A percentile compares a stretch with the other conserved stretches of the same genome.
Conservation (phyloP, 78 protist genomes). For the Emiliania huxleyi region DNA sequence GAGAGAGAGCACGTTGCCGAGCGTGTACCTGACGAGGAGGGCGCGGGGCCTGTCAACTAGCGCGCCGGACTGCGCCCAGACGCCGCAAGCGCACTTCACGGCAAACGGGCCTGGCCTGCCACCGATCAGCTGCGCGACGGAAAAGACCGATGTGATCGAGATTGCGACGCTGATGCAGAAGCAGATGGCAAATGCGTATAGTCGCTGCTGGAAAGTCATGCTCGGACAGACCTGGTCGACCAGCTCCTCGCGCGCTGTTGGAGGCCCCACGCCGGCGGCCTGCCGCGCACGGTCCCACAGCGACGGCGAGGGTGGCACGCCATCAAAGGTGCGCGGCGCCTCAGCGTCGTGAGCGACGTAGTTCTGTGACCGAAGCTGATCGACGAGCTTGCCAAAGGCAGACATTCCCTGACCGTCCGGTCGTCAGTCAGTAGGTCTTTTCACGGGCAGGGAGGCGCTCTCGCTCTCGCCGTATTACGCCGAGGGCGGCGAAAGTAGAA, state of each 20-base stretch:
- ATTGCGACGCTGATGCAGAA: background rate
- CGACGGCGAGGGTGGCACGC: no score
- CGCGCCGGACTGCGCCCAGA: background rate
- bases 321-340: no score
- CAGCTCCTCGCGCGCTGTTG: background rate
- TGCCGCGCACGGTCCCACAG: background rate
- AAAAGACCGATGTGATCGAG: background rate
- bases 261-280: background rate
- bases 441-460: no score
- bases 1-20: conserved; percentile 33
- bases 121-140: background rate
- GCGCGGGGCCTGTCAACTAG: background rate
- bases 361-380: no score
- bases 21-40: conserved; percentile 13
- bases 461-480: no score
- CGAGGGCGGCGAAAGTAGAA: no score
- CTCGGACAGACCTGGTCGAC: background rate
- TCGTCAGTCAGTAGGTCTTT: no score
- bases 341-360: no score
- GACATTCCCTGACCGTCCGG: no score
- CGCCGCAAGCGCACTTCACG: background rate
- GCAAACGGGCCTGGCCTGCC: conserved; percentile 15
- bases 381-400: no score
- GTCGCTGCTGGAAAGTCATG: conserved; percentile 28
- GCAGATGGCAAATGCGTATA: conserved; percentile 35